Evolutionary conservation across 192 early-diverging fungal species (phyloP), one percentile per base, ranked within the genome.

Genomic region (Backusella australiensis): DNA sequence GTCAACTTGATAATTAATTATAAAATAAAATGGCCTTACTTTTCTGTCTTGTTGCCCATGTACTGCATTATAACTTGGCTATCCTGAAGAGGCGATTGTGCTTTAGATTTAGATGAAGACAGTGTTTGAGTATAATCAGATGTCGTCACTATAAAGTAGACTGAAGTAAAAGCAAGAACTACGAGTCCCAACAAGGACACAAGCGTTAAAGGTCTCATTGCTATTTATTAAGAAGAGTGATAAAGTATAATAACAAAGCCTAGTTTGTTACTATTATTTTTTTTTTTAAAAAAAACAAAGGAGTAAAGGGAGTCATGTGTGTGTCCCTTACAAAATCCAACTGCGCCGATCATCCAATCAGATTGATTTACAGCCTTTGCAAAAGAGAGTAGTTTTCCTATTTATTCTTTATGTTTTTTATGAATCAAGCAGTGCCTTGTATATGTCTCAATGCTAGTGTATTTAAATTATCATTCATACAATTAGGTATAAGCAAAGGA

Each of bases 1-100:
- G 52, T 41, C 19, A 68, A 36, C 6, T 0, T 39, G 9, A 39
- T 39, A 39, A 11, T 39, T 12, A 35, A 32, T 3, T 32, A 32
- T 32, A 3, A 35, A 29, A 67, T 26, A 59, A 26, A 59, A 59
- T 52, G 29, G 23, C 32, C 70, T 23, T 85, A 87, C 86, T 87
- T 87, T 72, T 81, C 74, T 5, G 81, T 85, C 17, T 70, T 74
- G 59, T 87, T 84, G 4, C 81, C 82, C 17, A 87, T 72, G 19
- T 80, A 69, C 34, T 79, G 76, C 86, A 87, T 87, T 71, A 87
- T 82, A 11, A 77, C 74, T 17, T 44, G 56, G 23, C 56, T 63
- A 29, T 63, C 26, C 8, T 63, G 23, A 63, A 29, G 56, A 14
- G 21, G 56, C 29, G 56, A 63, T 63, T 23, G 26, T 26, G 23